Percentiles rank a stretch among this genome's conserved stretches.
These are phyloP conservation scores for Cyathus striatus DNA, from an alignment of 768 basidiomycete species.

Conservation along the genomic window DNA sequence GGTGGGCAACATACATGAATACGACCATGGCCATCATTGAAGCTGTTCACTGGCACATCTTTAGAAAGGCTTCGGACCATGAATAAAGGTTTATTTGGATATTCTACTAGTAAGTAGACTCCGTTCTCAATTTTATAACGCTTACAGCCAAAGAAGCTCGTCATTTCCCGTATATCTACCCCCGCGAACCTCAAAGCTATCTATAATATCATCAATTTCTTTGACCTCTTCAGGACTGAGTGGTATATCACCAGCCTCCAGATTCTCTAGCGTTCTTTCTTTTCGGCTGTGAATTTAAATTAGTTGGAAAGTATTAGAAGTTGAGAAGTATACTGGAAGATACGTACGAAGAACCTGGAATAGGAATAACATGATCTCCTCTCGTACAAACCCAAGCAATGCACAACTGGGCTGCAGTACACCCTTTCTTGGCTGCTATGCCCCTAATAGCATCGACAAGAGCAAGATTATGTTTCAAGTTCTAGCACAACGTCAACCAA, in stretches of 20 bases:
- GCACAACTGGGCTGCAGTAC: constrained; percentile 36
- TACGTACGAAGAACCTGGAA: constrained; percentile 43
- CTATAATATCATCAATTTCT: constrained; percentile 32
- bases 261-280: constrained; percentile 38
- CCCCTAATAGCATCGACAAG: constrained; percentile 35
- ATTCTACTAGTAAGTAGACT: too few species aligned
- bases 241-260: constrained; percentile 34
- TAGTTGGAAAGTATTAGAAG: too few species aligned
- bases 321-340: too few species aligned
- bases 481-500: constrained; percentile 23
- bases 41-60: too few species aligned
- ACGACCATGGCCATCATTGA: too few species aligned
- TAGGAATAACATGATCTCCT: constrained; percentile 39
- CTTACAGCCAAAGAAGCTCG: too few species aligned
- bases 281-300: not conserved
- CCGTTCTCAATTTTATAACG: too few species aligned
- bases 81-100: too few species aligned
- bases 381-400: constrained; percentile 38
- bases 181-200: not conserved
- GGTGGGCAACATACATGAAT: too few species aligned
- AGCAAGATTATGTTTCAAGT: constrained; percentile 35
- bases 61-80: too few species aligned
- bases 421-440: constrained; percentile 34
- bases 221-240: constrained; percentile 34
- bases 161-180: too few species aligned